These are phyloP conservation scores for Phyllosticta capitalensis DNA, from an alignment of 2,329 filamentous ascomycete genomes.

Conservation along the genomic window DNA sequence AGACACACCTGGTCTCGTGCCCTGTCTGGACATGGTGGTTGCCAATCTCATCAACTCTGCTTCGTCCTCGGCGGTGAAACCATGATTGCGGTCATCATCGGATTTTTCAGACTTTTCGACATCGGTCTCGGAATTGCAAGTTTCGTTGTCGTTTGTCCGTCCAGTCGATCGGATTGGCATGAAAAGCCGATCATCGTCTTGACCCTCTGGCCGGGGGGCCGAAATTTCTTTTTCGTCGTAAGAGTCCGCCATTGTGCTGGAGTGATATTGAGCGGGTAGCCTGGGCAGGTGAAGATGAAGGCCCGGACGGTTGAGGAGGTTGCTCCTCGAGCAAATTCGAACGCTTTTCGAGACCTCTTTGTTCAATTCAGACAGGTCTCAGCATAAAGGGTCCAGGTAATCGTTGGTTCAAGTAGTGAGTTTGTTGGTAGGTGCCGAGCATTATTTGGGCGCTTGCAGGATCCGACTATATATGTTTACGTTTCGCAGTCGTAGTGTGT, in stretches of 20 bases:
- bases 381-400: not conserved
- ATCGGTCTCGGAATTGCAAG: not conserved
- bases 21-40: not conserved
- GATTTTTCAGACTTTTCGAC: conserved; percentile 3
- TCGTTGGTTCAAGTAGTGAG: not conserved
- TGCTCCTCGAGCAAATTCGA: not conserved
- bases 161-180: conserved; percentile 2
- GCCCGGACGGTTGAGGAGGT: not conserved
- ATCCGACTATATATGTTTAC: not conserved
- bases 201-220: not conserved
- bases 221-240: not conserved
- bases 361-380: not conserved
- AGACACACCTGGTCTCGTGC: not conserved
- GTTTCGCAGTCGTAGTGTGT: not conserved
- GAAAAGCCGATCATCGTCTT: not conserved
- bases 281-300: not conserved
- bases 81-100: not conserved
- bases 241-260: not conserved
- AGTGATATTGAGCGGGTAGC: not conserved
- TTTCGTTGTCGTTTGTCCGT: not conserved
- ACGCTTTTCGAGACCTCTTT: not conserved
- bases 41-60: conserved; percentile 6
- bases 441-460: not conserved
- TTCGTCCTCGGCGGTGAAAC: conserved; percentile 7
- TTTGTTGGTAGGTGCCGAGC: not conserved